Conservation (phyloP, 164 flowering plant species). For the Magnolia changhungtana region DNA sequence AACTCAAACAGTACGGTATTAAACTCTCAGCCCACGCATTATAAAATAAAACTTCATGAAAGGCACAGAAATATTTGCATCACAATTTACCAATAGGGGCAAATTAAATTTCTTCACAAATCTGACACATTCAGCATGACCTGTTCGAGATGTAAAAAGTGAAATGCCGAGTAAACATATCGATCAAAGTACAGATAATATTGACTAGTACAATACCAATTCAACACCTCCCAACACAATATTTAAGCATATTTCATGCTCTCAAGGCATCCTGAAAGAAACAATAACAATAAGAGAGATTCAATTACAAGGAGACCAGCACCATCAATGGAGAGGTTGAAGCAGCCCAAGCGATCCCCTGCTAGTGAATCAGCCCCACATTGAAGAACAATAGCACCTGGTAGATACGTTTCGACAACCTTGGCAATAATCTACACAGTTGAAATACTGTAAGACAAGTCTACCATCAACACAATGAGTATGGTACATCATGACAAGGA, state of each 20-base stretch:
- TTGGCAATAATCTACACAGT: slow-evolving; percentile 70
- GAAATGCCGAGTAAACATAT: background rate
- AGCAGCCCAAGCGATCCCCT: slow-evolving; percentile 96
- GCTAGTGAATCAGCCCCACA: slow-evolving; percentile 99
- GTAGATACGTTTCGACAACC: slow-evolving; percentile 88
- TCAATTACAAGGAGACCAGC: slow-evolving; percentile 45
- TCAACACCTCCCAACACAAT: background rate
- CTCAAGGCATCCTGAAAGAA: background rate
- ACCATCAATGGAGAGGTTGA: slow-evolving; percentile 99
- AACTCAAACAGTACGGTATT: background rate
- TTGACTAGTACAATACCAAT: background rate
- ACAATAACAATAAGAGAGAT: slow-evolving; percentile 6
- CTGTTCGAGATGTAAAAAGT: slow-evolving; percentile 29
- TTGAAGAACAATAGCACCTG: slow-evolving; percentile 93
- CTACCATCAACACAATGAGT: slow-evolving; percentile 11
- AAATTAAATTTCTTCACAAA: slow-evolving; percentile 90
- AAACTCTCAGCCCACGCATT: background rate
- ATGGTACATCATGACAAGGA: background rate
- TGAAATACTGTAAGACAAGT: slow-evolving; percentile 12
- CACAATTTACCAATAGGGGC: slow-evolving; percentile 74
- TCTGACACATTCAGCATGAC: slow-evolving; percentile 95
- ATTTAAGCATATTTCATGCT: background rate
- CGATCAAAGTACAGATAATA: background rate
- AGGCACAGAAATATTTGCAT: slow-evolving; percentile 2
- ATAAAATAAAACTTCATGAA: background rate